Conservation (phyloP, 108 stramenopile species). For the Seminavis robusta region DNA sequence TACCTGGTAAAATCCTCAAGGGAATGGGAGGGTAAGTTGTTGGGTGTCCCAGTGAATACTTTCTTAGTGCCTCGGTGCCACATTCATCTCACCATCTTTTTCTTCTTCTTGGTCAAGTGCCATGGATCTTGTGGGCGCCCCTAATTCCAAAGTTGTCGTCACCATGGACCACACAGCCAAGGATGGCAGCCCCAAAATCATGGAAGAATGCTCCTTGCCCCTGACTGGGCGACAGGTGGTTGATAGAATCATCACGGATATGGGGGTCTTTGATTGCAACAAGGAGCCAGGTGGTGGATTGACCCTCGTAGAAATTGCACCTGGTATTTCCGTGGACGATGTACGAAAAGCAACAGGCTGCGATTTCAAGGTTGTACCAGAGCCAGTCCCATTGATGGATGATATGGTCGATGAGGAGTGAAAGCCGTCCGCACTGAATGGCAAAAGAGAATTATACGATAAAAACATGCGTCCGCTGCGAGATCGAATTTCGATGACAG, state of each 20-base stretch:
- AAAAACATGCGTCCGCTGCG: no score
- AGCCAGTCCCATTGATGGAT: conserved; percentile 33
- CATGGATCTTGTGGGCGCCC: conserved; percentile 89
- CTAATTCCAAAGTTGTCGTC: conserved; percentile 81
- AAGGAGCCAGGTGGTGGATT: conserved; percentile 55
- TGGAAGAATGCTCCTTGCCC: conserved; percentile 80
- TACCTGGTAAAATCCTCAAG: conserved; percentile 91
- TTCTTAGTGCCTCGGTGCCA: background rate
- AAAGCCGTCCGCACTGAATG: no score
- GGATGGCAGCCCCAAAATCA: conserved; percentile 84
- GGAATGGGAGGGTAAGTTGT: conserved; percentile 88
- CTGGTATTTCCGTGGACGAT: conserved; percentile 65
- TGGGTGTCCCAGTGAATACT: background rate
- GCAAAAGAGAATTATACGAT: no score
- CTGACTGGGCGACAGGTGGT: conserved; percentile 88
- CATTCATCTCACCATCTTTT: background rate
- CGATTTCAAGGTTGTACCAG: conserved; percentile 34
- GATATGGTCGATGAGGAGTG: conserved; percentile 13
- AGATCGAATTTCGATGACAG: no score
- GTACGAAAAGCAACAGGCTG: conserved; percentile 63
- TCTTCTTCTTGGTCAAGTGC: conserved; percentile 31
- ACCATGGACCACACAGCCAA: conserved; percentile 94
- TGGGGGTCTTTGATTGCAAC: conserved; percentile 87
- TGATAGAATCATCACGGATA: conserved; percentile 90
- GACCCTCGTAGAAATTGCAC: conserved; percentile 72